Evolutionary conservation across 2,329 filamentous ascomycete species (phyloP), one percentile per base, ranked within the genome.

Genomic region (Microdochium bolleyi): DNA sequence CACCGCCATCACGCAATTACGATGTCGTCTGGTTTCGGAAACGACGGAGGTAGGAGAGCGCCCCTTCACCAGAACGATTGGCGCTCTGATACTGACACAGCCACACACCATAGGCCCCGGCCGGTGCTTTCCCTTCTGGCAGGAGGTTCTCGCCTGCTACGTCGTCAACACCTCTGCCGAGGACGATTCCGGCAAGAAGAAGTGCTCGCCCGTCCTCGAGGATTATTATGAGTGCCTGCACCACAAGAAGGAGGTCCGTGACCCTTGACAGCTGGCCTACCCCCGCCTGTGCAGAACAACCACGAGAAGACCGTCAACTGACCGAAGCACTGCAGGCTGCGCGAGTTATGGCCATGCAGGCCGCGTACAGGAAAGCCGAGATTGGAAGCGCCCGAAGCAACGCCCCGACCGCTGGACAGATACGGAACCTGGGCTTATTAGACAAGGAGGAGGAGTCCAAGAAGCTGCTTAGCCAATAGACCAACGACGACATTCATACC

Each of bases 161-260:
- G 91, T 96, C 56, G 85, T 96, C 68, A 97, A 97, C 77, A 90
- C 90, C 53, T 82, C 80, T 59, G 77, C 87, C 59, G 88, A 92
- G 53, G 87, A 92, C 66, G 78, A 83, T 61, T 82, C 84, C 16
- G 89, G 89, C 61, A 94, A 92, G 77, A 87, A 85, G 72, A 95
- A 95, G 75, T 99, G 95, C 70, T 75, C 80, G 19, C 86, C 88
- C 16, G 82, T 84, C 3, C 78, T 97, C 60, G 94, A 99, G 70
- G 94, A 99, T 70, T 99, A 99, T 78, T 95, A 96, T 70, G 94
- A 99, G 77, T 99, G 95, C 73, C 76, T 99, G 67, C 94, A 99
- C 72, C 94, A 99, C 79, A 91, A 88, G 79, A 99, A 99, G 78
- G 94, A 99, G 89, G 94, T 97, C 48, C 57, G 67, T 56, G 24